phyloP scores from a whole-genome alignment of 2,329 filamentous ascomycete species.

The Colletotrichum endophyticum region DNA sequence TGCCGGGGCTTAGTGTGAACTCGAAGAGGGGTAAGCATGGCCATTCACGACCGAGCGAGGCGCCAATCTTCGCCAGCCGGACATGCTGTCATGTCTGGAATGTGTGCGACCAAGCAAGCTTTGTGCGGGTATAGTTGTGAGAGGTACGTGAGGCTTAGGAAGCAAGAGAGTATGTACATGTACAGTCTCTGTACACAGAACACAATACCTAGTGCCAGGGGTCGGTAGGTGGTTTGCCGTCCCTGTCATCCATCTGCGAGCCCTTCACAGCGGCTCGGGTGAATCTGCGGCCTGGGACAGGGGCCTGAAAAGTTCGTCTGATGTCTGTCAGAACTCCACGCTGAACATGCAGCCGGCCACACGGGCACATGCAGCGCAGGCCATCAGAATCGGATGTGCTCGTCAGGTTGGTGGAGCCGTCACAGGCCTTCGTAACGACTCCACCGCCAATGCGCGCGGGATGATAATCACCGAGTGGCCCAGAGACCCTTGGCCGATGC shows the following conservation, averaged over 20 bases:
- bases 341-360: not conserved
- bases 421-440: conserved; percentile 16
- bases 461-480: conserved; percentile 12
- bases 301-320: conserved; percentile 12
- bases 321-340: conserved; percentile 13
- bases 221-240: not conserved
- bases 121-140: not conserved
- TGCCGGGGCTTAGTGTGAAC: conserved; percentile 9
- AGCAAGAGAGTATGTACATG: not conserved
- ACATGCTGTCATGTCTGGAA: not conserved
- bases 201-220: not conserved
- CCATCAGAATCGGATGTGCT: conserved; percentile 15
- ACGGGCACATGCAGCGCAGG: not conserved
- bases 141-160: not conserved
- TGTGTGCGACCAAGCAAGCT: not conserved
- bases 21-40: conserved; percentile 2
- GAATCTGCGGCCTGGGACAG: not conserved
- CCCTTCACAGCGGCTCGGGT: conserved; percentile 3
- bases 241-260: not conserved
- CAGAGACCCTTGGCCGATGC: not conserved
- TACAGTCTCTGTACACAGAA: not conserved
- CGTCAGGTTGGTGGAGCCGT: conserved; percentile 19
- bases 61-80: conserved; percentile 4
- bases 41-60: not conserved
- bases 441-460: conserved; percentile 18